Percentiles rank a stretch among this genome's conserved stretches.
Evolutionary conservation across 2,329 filamentous ascomycete genomes (phyloP).

Genomic region (Fusarium nelsonii): DNA sequence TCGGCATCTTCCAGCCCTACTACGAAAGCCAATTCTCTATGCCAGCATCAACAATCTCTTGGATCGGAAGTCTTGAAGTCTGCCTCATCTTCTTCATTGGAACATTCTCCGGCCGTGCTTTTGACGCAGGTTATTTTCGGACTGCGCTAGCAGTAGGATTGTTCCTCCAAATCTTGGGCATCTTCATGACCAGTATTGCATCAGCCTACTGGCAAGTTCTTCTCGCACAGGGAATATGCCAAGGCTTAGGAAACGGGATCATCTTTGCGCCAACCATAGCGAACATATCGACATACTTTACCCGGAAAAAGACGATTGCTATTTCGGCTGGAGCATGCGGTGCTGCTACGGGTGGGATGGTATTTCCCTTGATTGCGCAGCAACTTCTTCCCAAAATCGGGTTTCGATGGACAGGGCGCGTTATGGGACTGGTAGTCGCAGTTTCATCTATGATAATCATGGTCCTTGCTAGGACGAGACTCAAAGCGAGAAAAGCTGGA

Average conservation of each 20-base stretch:
- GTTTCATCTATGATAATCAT: conserved; percentile 56
- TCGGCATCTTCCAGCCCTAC: conserved; percentile 56
- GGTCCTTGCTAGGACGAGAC: conserved; percentile 59
- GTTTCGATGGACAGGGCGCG: conserved; percentile 74
- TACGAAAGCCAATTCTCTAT: conserved; percentile 52
- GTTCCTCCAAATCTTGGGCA: conserved; percentile 59
- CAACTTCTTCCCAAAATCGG: conserved; percentile 70
- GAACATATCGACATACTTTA: conserved; percentile 72
- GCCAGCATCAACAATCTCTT: conserved; percentile 57
- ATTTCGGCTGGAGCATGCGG: conserved; percentile 71
- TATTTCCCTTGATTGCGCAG: conserved; percentile 70
- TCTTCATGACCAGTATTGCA: conserved; percentile 60
- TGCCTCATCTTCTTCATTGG: conserved; percentile 58
- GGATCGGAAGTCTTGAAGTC: conserved; percentile 63
- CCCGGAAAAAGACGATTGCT: conserved; percentile 68
- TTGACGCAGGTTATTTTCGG: conserved; percentile 58
- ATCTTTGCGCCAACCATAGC: conserved; percentile 66
- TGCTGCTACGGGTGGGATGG: conserved; percentile 70
- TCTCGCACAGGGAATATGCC: conserved; percentile 67
- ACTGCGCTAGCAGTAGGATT: conserved; percentile 52
- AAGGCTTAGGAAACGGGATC: conserved; percentile 67
- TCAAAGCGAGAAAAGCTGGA: conserved; percentile 63
- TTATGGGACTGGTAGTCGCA: conserved; percentile 71
- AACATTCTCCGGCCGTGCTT: conserved; percentile 56
- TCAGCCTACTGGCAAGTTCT: conserved; percentile 62